Percentiles rank a stretch among this genome's conserved stretches.
phyloP scores from a whole-genome alignment of 2,329 filamentous ascomycete genomes.

The Ophiocordyceps camponoti-saundersi region DNA sequence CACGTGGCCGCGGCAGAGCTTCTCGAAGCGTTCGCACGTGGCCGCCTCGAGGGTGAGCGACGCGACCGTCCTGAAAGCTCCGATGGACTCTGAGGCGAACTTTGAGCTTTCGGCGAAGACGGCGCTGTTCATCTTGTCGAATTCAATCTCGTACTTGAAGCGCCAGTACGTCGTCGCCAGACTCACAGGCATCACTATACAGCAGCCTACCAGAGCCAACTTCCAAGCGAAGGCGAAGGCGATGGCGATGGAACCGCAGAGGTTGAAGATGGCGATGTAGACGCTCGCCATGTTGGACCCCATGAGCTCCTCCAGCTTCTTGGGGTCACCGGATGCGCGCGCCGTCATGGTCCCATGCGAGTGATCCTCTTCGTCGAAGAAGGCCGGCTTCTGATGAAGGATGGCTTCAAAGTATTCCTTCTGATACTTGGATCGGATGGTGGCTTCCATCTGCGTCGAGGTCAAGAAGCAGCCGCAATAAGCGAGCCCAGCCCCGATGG shows the following conservation, averaged over 20 bases:
- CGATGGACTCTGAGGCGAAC: constrained; percentile 58
- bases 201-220: constrained; percentile 48
- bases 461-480: constrained; percentile 27
- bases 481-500: constrained; percentile 29
- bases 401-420: constrained; percentile 44
- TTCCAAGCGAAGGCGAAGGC: constrained; percentile 65
- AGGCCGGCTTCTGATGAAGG: constrained; percentile 39
- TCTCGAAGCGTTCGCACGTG: constrained; percentile 44
- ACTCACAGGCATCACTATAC: constrained; percentile 37
- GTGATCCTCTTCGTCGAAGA: constrained; percentile 44
- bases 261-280: constrained; percentile 44
- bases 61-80: constrained; percentile 56
- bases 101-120: constrained; percentile 58
- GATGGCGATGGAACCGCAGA: constrained; percentile 48
- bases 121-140: constrained; percentile 49
- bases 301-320: constrained; percentile 44
- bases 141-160: constrained; percentile 43
- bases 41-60: constrained; percentile 52
- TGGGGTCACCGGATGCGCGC: constrained; percentile 36
- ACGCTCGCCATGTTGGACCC: constrained; percentile 47
- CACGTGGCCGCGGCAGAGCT: constrained; percentile 42
- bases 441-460: constrained; percentile 27
- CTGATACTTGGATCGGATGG: constrained; percentile 35
- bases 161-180: constrained; percentile 31
- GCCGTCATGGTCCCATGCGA: constrained; percentile 43